phyloP scores from a whole-genome alignment of 2,329 filamentous ascomycete species.

The Biscogniauxia sp. region DNA sequence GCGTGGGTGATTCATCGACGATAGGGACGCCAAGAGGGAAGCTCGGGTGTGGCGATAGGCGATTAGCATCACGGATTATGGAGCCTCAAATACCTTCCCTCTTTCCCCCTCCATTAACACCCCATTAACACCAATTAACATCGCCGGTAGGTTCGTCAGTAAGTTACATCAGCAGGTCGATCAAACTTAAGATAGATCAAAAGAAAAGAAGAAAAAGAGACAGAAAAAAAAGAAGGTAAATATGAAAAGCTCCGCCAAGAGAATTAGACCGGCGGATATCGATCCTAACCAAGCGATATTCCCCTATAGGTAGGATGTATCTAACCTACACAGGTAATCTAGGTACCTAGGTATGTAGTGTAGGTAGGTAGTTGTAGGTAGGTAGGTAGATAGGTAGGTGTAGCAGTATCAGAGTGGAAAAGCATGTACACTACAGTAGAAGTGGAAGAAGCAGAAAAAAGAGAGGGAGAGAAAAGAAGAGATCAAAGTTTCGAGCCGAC shows the following conservation, averaged over 20 bases:
- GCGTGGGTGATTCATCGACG: constrained; percentile 3
- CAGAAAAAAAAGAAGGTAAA: too few relatives aligned
- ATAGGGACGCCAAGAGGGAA: background rate
- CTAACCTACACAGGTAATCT: too few relatives aligned
- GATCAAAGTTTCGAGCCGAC: background rate
- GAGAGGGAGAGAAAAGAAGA: constrained; percentile 6
- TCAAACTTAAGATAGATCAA: background rate
- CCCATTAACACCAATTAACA: background rate
- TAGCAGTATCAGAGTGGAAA: too few relatives aligned
- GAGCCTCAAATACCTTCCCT: constrained; percentile 7
- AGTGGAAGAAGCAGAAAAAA: constrained; percentile 1
- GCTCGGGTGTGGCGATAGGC: constrained; percentile 2
- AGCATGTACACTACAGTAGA: too few relatives aligned
- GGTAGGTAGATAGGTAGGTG: too few relatives aligned
- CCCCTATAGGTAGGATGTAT: too few relatives aligned
- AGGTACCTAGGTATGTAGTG: too few relatives aligned
- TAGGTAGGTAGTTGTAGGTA: too few relatives aligned
- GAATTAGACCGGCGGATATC: too few relatives aligned
- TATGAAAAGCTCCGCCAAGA: too few relatives aligned
- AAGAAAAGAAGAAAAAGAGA: background rate
- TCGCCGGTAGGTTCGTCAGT: background rate
- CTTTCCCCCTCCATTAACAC: too few relatives aligned
- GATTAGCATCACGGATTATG: constrained; percentile 8
- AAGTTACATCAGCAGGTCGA: background rate
- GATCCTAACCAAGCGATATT: too few relatives aligned